phyloP scores from a whole-genome alignment of 2,329 filamentous ascomycete species.

The Tolypocladium amazonense region DNA sequence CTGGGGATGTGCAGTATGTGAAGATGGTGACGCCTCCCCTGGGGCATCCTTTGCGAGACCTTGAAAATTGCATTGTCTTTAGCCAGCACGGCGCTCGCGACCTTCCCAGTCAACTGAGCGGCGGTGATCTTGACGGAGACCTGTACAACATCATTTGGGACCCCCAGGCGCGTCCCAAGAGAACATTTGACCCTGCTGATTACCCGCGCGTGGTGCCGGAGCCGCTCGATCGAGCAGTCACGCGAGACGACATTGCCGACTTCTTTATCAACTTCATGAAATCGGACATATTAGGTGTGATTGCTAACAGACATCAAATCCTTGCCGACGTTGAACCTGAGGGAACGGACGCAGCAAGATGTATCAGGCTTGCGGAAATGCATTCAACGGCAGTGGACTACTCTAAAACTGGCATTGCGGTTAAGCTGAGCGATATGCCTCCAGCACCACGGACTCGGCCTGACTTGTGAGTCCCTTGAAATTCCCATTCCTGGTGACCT shows the following conservation, averaged over 20 bases:
- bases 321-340: conserved; percentile 44
- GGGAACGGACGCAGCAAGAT: conserved; percentile 43
- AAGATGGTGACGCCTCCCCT: conserved; percentile 48
- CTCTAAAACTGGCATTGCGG: conserved; percentile 60
- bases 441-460: conserved; percentile 29
- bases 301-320: conserved; percentile 53
- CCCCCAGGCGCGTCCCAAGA: conserved; percentile 28
- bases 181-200: conserved; percentile 49
- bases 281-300: conserved; percentile 53
- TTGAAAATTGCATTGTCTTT: conserved; percentile 71
- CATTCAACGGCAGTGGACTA: conserved; percentile 67
- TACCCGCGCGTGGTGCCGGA: conserved; percentile 50
- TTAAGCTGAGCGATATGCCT: conserved; percentile 34
- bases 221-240: conserved; percentile 51
- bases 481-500: not conserved
- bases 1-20: conserved; percentile 66
- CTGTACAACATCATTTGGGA: conserved; percentile 75
- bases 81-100: conserved; percentile 61
- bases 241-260: conserved; percentile 56
- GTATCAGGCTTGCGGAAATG: conserved; percentile 46
- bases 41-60: conserved; percentile 46
- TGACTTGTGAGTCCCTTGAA: conserved; percentile 38
- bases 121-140: conserved; percentile 79
- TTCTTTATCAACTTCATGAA: conserved; percentile 76
- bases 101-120: conserved; percentile 66